Conservation (phyloP, 2,329 filamentous ascomycete genomes). For the Gliomastix tumulicola region DNA sequence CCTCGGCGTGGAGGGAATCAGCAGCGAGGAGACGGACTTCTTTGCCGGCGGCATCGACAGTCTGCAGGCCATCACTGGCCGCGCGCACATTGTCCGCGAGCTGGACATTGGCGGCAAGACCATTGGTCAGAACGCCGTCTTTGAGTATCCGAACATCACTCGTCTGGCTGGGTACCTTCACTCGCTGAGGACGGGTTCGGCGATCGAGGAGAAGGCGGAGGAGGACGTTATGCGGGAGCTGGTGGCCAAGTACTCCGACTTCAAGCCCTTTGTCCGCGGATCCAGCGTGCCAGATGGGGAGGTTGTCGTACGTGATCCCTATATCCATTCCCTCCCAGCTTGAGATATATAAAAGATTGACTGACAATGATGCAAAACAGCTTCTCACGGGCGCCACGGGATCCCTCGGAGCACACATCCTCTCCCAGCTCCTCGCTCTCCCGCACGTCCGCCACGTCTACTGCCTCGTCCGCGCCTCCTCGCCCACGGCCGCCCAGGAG, state of each 20-base stretch:
- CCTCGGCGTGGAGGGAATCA: slow-evolving; percentile 4
- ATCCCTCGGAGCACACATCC: slow-evolving; percentile 50
- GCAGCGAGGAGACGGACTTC: slow-evolving; percentile 40
- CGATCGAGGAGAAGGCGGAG: slow-evolving; percentile 11
- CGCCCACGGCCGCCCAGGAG: slow-evolving; percentile 18
- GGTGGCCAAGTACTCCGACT: slow-evolving; percentile 28
- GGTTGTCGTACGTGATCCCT: slow-evolving; percentile 17
- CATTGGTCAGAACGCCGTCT: slow-evolving; percentile 50
- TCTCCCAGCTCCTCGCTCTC: slow-evolving; percentile 49
- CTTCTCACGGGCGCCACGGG: slow-evolving; percentile 56
- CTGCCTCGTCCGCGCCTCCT: slow-evolving; percentile 37
- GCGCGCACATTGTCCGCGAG: slow-evolving; percentile 40
- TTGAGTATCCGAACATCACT: slow-evolving; percentile 34
- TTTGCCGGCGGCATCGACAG: slow-evolving; percentile 52
- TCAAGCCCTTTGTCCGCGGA: slow-evolving; percentile 14
- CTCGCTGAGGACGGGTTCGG: slow-evolving; percentile 11
- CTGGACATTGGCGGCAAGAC: slow-evolving; percentile 38
- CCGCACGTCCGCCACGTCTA: slow-evolving; percentile 47
- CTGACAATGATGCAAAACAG: slow-evolving; percentile 10
- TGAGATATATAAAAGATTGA: too few species aligned
- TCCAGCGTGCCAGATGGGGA: slow-evolving; percentile 15
- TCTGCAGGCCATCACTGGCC: slow-evolving; percentile 48
- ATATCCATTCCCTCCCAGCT: too few species aligned
- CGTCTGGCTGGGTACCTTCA: slow-evolving; percentile 9
- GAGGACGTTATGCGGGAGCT: slow-evolving; percentile 21